These are phyloP conservation scores for Nematodospora valgi DNA, from an alignment of 805 yeast species.

Conservation along the genomic window DNA sequence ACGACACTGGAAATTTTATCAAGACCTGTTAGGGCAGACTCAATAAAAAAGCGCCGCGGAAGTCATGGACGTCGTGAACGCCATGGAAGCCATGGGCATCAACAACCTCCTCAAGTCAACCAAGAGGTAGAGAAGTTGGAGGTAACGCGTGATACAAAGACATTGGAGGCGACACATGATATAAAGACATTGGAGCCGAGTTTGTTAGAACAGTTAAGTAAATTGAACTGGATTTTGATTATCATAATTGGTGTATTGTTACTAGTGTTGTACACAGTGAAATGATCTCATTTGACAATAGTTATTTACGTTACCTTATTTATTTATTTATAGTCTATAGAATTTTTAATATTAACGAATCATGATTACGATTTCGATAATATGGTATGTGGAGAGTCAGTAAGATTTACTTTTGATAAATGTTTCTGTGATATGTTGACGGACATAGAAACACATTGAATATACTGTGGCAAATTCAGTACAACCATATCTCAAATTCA, in stretches of 20 bases:
- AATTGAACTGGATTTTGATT: slow-evolving; percentile 2
- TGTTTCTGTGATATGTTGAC: too few species aligned
- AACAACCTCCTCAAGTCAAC: background rate
- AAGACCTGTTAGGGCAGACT: background rate
- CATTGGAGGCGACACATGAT: background rate
- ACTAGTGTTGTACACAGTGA: background rate
- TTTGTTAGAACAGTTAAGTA: background rate
- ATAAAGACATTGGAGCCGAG: background rate
- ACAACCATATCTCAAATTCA: too few species aligned
- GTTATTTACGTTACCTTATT: too few species aligned
- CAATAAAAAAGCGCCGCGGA: background rate
- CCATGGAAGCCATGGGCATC: slow-evolving; percentile 1
- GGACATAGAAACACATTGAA: too few species aligned
- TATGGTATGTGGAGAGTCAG: too few species aligned
- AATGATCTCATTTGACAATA: too few species aligned
- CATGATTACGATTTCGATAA: too few species aligned
- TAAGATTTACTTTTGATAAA: too few species aligned
- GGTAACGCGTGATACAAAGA: background rate
- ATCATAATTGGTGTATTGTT: slow-evolving; percentile 1
- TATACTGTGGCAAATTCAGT: too few species aligned
- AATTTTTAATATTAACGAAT: too few species aligned
- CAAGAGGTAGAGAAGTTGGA: background rate
- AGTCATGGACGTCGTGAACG: slow-evolving; percentile 1
- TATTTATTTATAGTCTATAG: too few species aligned
- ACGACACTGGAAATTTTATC: too few species aligned